A percentile compares a stretch with the other conserved stretches of the same genome.
These are phyloP conservation scores for Coemansia umbellata DNA, from an alignment of 192 early-diverging fungal species.

Conservation along the genomic window DNA sequence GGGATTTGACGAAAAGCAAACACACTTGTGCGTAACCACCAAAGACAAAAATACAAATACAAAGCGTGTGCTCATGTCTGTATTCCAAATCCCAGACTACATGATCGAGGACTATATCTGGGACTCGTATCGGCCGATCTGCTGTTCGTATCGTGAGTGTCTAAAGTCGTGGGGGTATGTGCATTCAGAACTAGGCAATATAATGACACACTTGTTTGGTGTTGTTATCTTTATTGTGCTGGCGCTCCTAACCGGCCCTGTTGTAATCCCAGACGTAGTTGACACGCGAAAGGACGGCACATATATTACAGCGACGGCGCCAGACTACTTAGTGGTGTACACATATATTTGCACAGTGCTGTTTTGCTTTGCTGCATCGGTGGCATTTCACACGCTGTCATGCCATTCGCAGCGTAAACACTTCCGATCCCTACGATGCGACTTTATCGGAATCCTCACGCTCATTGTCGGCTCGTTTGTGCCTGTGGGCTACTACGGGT, in stretches of 20 bases:
- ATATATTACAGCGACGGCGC: constrained; percentile 24
- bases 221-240: constrained; percentile 55
- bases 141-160: constrained; percentile 69
- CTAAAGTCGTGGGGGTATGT: constrained; percentile 71
- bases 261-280: constrained; percentile 22
- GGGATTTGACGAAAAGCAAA: not conserved
- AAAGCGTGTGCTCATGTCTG: constrained; percentile 29
- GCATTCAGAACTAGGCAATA: constrained; percentile 92
- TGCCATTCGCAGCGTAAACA: constrained; percentile 69
- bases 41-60: not conserved
- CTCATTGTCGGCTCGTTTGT: constrained; percentile 65
- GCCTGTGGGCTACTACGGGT: constrained; percentile 50
- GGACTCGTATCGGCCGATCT: constrained; percentile 72
- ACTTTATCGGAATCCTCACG: constrained; percentile 87
- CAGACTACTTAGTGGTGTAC: constrained; percentile 69
- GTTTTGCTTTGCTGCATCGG: constrained; percentile 72
- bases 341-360: constrained; percentile 75
- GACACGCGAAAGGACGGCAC: not conserved
- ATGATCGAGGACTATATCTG: constrained; percentile 78
- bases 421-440: constrained; percentile 60
- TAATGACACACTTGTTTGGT: constrained; percentile 79
- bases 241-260: constrained; percentile 45
- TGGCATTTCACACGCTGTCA: constrained; percentile 72
- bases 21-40: not conserved
- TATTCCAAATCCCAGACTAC: constrained; percentile 62